Evolutionary conservation across 108 stramenopile species (phyloP).

Genomic region (Skeletonema tropicum): DNA sequence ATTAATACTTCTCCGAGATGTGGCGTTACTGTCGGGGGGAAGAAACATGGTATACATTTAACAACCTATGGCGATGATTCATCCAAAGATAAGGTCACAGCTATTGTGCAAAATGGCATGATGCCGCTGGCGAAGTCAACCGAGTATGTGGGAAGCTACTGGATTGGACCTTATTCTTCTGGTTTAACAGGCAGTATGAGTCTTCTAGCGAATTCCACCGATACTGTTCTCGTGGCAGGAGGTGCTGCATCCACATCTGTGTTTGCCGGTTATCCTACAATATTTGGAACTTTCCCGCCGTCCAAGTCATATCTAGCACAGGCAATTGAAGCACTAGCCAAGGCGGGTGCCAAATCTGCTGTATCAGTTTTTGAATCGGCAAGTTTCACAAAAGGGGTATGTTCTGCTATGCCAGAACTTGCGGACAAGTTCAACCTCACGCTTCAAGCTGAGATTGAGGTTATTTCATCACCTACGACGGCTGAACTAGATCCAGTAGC

Average conservation of each 20-base stretch:
- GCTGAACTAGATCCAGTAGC: slow-evolving; percentile 9
- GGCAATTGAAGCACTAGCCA: slow-evolving; percentile 9
- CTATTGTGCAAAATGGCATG: background rate
- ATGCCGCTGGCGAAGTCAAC: background rate
- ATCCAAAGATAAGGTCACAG: background rate
- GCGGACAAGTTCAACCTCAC: background rate
- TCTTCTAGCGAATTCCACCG: background rate
- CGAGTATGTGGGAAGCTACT: background rate
- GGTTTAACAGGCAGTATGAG: slow-evolving; percentile 6
- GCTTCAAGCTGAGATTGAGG: slow-evolving; percentile 5
- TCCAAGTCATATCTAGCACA: slow-evolving; percentile 1
- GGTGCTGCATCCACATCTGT: slow-evolving; percentile 1
- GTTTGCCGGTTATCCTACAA: slow-evolving; percentile 4
- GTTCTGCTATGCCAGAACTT: slow-evolving; percentile 9
- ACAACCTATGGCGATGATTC: slow-evolving; percentile 10
- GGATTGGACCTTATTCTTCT: slow-evolving; percentile 9
- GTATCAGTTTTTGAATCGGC: slow-evolving; percentile 3
- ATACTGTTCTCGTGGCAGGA: slow-evolving; percentile 2
- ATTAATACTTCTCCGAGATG: slow-evolving; percentile 12
- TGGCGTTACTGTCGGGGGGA: slow-evolving; percentile 11
- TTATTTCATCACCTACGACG: background rate
- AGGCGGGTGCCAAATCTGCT: slow-evolving; percentile 8
- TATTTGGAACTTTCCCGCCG: slow-evolving; percentile 14
- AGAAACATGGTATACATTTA: background rate
- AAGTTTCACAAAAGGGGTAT: background rate